Percentiles rank a stretch among this genome's conserved stretches.
These are phyloP conservation scores for Fusarium globosum DNA, from an alignment of 2,329 filamentous ascomycete species.

Conservation along the genomic window DNA sequence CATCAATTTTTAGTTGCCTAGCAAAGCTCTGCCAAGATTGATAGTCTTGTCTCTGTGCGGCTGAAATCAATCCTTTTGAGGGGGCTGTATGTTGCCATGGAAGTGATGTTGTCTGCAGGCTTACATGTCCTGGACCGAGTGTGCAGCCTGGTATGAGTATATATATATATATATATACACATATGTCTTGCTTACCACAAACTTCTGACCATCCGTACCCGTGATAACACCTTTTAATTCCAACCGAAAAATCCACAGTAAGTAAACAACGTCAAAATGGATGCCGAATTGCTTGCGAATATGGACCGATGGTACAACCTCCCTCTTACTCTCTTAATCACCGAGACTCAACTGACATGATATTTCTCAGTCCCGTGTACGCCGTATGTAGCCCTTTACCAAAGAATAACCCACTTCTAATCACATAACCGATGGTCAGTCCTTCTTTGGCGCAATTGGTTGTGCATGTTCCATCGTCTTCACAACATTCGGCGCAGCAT, in stretches of 20 bases:
- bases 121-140: not conserved
- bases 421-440: conserved; percentile 35
- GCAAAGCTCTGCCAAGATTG: not conserved
- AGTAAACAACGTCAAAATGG: conserved; percentile 42
- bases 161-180: not conserved
- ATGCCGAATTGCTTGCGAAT: conserved; percentile 46
- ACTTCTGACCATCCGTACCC: not conserved
- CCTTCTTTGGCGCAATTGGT: conserved; percentile 57
- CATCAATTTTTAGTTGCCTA: conserved; percentile 15
- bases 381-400: conserved; percentile 50
- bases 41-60: not conserved
- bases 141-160: not conserved
- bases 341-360: conserved; percentile 2
- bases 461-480: conserved; percentile 61
- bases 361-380: conserved; percentile 54
- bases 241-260: not conserved
- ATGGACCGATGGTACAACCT: conserved; percentile 52
- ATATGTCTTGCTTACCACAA: not conserved
- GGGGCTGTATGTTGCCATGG: not conserved
- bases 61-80: not conserved
- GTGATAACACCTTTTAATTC: not conserved
- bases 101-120: not conserved
- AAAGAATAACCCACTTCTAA: not conserved
- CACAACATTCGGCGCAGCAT: conserved; percentile 61
- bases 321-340: not conserved